Evolutionary conservation across 768 basidiomycete genomes (phyloP).

Genomic region (Naganishia randhawae): DNA sequence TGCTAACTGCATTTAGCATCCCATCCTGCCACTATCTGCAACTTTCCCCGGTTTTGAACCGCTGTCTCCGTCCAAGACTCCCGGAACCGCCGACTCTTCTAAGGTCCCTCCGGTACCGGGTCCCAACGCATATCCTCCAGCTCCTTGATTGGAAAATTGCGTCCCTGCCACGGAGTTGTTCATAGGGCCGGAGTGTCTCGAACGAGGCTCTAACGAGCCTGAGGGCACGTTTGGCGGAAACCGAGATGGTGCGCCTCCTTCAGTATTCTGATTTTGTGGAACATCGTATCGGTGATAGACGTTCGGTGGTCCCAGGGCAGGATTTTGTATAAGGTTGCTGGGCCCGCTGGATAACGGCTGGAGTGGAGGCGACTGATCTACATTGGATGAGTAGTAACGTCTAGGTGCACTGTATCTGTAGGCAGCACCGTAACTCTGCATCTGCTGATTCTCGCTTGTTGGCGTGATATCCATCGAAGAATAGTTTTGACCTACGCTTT

Average conservation of each 20-base stretch:
- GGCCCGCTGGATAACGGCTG: neutral
- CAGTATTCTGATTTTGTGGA: neutral
- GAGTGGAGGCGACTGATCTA: conserved; percentile 11
- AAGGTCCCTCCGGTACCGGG: neutral
- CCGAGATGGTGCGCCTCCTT: neutral
- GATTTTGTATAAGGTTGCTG: neutral
- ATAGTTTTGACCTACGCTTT: neutral
- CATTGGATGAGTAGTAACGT: conserved; percentile 6
- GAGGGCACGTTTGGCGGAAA: neutral
- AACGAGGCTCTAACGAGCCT: neutral
- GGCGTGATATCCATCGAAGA: neutral
- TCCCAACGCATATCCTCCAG: neutral
- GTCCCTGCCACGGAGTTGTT: neutral
- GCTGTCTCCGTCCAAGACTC: neutral
- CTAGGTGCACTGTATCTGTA: neutral
- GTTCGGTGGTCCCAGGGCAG: neutral
- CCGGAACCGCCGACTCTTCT: neutral
- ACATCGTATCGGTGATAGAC: conserved; percentile 8
- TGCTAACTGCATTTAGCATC: neutral
- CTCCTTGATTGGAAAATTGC: neutral
- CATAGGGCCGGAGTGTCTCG: neutral
- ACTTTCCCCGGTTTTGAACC: neutral
- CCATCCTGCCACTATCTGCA: neutral
- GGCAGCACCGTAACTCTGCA: conserved; percentile 2
- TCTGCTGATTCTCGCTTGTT: too few species aligned